A percentile compares a stretch with the other conserved stretches of the same genome.
Conservation (phyloP, 371 early-diverging fungal genomes). For the Nematocida sp. region DNA sequence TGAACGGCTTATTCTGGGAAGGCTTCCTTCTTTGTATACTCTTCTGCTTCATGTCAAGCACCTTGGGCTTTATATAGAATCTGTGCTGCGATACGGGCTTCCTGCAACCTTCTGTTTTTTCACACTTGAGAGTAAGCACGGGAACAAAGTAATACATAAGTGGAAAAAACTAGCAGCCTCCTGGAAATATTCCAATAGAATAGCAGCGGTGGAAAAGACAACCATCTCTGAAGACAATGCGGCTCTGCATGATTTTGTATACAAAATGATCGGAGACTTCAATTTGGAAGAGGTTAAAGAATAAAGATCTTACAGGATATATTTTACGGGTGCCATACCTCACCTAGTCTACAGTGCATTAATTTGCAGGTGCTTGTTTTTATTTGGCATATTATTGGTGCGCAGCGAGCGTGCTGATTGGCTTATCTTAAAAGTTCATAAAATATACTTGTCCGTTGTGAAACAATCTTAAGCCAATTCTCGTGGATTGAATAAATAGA, state of each 20-base stretch:
- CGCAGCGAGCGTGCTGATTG: neutral
- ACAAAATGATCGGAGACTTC: slow-evolving; percentile 32
- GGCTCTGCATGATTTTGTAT: slow-evolving; percentile 49
- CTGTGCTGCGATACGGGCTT: slow-evolving; percentile 58
- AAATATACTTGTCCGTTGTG: neutral
- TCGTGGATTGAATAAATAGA: slow-evolving; percentile 33
- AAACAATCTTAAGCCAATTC: slow-evolving; percentile 19
- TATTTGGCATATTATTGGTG: neutral
- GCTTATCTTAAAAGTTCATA: neutral
- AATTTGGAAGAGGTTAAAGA: slow-evolving; percentile 8
- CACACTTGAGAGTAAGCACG: slow-evolving; percentile 12
- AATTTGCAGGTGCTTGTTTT: too few species aligned
- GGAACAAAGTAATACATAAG: slow-evolving; percentile 27
- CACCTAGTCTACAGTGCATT: too few species aligned
- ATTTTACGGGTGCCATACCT: too few species aligned
- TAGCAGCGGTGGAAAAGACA: slow-evolving; percentile 10
- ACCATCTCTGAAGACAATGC: slow-evolving; percentile 3
- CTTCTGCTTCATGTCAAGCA: slow-evolving; percentile 50
- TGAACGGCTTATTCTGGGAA: neutral
- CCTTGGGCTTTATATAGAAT: slow-evolving; percentile 54
- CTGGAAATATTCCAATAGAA: slow-evolving; percentile 51
- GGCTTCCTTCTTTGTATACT: slow-evolving; percentile 13
- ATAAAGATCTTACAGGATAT: slow-evolving; percentile 12
- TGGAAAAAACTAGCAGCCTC: slow-evolving; percentile 53
- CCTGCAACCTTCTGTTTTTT: slow-evolving; percentile 52